Evolutionary conservation across 1,139 yeast genomes (phyloP).

Genomic region (Taphrina wiesneri): DNA sequence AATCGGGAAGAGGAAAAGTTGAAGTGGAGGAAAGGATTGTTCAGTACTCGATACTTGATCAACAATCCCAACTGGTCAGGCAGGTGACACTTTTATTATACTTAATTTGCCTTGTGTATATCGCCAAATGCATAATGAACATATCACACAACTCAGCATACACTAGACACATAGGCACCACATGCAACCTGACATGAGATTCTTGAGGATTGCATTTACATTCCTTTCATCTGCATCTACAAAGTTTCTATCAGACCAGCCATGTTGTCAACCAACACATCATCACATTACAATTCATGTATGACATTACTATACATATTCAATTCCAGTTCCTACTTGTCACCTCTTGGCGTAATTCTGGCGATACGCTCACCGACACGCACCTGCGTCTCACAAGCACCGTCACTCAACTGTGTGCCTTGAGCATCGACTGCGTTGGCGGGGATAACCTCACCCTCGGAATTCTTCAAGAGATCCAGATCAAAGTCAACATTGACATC

Average conservation of each 20-base stretch:
- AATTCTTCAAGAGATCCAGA: slow-evolving; percentile 67
- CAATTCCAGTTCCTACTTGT: not conserved
- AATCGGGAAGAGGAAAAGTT: slow-evolving; percentile 7
- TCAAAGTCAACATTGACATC: slow-evolving; percentile 59
- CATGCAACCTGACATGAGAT: too few species aligned
- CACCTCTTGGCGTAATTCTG: not conserved
- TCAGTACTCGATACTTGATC: slow-evolving; percentile 26
- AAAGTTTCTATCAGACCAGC: too few species aligned
- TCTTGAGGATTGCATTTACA: too few species aligned
- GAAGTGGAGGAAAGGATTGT: slow-evolving; percentile 22
- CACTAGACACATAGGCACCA: not conserved
- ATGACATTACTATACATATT: not conserved
- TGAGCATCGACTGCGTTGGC: not conserved
- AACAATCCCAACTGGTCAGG: slow-evolving; percentile 22
- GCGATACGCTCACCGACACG: slow-evolving; percentile 14
- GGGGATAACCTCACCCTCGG: slow-evolving; percentile 44
- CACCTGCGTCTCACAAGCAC: slow-evolving; percentile 12
- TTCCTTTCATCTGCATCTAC: too few species aligned
- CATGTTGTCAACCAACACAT: too few species aligned
- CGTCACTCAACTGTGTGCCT: not conserved
- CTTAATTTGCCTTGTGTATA: not conserved
- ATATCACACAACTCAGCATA: not conserved
- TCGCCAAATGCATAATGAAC: not conserved
- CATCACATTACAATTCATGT: too few species aligned
- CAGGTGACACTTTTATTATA: not conserved